A percentile compares a stretch with the other conserved stretches of the same genome.
phyloP scores from a whole-genome alignment of 2,329 filamentous ascomycete genomes.

The Decorospora gaudefroyi region DNA sequence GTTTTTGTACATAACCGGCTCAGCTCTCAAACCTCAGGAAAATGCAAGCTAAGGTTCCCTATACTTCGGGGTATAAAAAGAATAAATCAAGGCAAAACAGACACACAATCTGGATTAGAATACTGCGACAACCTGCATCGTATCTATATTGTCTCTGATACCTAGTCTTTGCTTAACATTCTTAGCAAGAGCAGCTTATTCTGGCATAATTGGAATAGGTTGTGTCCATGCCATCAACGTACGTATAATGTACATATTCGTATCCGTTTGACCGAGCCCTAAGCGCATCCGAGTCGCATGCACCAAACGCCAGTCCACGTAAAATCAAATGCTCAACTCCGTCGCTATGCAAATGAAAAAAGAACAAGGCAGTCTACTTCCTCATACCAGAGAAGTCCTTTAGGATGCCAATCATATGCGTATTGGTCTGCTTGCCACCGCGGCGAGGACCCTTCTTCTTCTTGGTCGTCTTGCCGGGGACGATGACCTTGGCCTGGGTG shows the following conservation, averaged over 20 bases:
- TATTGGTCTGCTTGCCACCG: constrained; percentile 81
- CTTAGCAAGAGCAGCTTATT: no score
- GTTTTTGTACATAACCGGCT: no score
- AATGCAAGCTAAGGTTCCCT: no score
- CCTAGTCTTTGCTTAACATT: no score
- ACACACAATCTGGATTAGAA: no score
- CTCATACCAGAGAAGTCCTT: constrained; percentile 67
- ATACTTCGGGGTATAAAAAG: no score
- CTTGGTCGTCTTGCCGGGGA: constrained; percentile 64
- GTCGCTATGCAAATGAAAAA: constrained; percentile 38
- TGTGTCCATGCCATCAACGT: background rate
- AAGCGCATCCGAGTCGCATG: background rate
- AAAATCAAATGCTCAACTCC: constrained; percentile 29
- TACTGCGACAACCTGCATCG: no score
- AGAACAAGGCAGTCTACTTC: constrained; percentile 30
- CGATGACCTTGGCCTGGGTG: constrained; percentile 72
- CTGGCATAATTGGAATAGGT: background rate
- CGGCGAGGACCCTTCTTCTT: constrained; percentile 75
- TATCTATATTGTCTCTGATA: no score
- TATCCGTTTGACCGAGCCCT: background rate
- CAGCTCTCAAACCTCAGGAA: no score
- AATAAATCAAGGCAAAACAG: no score
- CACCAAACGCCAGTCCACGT: background rate
- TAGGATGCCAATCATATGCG: constrained; percentile 81
- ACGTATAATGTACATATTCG: constrained; percentile 2